Percentiles rank a stretch among this genome's conserved stretches.
Evolutionary conservation across 2,329 filamentous ascomycete genomes (phyloP).

Genomic region (Curvularia eragrostidis): DNA sequence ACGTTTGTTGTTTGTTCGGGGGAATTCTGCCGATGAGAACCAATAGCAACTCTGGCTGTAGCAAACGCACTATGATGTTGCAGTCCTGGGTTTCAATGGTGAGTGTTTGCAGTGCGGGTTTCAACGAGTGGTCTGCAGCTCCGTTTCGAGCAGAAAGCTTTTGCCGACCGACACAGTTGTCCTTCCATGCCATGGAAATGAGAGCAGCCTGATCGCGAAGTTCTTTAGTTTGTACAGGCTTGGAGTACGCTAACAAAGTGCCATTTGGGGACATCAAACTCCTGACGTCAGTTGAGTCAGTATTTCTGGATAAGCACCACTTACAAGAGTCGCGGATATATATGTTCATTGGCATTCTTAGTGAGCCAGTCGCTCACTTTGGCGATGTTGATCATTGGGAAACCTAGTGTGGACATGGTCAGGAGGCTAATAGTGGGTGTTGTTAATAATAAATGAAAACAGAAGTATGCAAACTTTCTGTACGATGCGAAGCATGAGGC

Average conservation of each 20-base stretch:
- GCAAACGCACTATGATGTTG: constrained; percentile 56
- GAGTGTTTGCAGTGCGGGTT: constrained; percentile 51
- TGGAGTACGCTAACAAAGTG: constrained; percentile 58
- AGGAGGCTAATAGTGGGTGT: constrained; percentile 12
- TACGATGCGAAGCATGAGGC: background rate
- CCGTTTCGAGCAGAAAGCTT: constrained; percentile 18
- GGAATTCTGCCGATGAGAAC: constrained; percentile 58
- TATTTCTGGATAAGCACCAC: constrained; percentile 18
- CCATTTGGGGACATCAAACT: constrained; percentile 60
- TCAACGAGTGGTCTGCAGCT: constrained; percentile 18
- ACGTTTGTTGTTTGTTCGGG: constrained; percentile 47
- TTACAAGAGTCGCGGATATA: constrained; percentile 55
- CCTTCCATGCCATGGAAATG: constrained; percentile 59
- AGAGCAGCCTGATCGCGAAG: constrained; percentile 58
- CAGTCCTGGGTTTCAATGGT: constrained; percentile 55
- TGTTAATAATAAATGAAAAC: constrained; percentile 3
- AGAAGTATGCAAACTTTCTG: background rate
- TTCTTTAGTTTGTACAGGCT: constrained; percentile 57
- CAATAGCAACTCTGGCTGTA: constrained; percentile 56
- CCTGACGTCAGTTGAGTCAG: constrained; percentile 15
- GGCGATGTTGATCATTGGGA: constrained; percentile 53
- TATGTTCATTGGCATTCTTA: constrained; percentile 52
- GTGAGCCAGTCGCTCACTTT: constrained; percentile 55
- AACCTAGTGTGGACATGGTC: constrained; percentile 23
- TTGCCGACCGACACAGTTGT: constrained; percentile 42